phyloP scores from a whole-genome alignment of 2,329 filamentous ascomycete species.

The Microcera coccophila region DNA sequence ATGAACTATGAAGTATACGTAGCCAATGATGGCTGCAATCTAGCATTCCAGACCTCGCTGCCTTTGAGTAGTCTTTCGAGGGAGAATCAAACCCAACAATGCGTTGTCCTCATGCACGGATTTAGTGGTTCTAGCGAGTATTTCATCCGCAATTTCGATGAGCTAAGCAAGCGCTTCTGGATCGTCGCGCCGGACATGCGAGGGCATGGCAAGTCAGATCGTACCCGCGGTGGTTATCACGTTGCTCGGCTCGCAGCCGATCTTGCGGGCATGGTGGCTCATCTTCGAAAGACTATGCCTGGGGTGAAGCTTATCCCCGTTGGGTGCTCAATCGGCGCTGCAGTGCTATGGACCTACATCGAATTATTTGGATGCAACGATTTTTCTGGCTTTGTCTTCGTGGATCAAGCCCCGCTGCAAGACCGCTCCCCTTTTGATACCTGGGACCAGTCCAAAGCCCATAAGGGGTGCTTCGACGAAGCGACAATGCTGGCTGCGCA shows the following conservation, averaged over 20 bases:
- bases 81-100: slow-evolving; percentile 9
- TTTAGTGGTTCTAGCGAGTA: slow-evolving; percentile 29
- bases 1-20: slow-evolving; percentile 19
- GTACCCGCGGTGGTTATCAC: slow-evolving; percentile 23
- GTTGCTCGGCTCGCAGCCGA: slow-evolving; percentile 25
- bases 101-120: slow-evolving; percentile 26
- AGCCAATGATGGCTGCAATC: slow-evolving; percentile 23
- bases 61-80: slow-evolving; percentile 10
- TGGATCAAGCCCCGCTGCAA: slow-evolving; percentile 26
- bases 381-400: slow-evolving; percentile 26
- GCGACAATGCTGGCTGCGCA: slow-evolving; percentile 23
- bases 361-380: slow-evolving; percentile 24
- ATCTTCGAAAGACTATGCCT: slow-evolving; percentile 17
- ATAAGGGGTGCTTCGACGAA: slow-evolving; percentile 25
- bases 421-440: slow-evolving; percentile 22
- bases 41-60: slow-evolving; percentile 22
- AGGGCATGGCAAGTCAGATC: slow-evolving; percentile 23
- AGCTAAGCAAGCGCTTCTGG: slow-evolving; percentile 19
- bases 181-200: slow-evolving; percentile 27
- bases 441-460: slow-evolving; percentile 22
- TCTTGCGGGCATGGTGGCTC: slow-evolving; percentile 16
- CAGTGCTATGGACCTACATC: slow-evolving; percentile 27
- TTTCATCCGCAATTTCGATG: slow-evolving; percentile 19
- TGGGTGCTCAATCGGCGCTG: slow-evolving; percentile 27
- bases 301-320: slow-evolving; percentile 20